Percentiles rank a stretch among this genome's conserved stretches.
These are phyloP conservation scores for Oryza coarctata DNA, from an alignment of 176 grass and related monocot genomes.

Conservation along the genomic window DNA sequence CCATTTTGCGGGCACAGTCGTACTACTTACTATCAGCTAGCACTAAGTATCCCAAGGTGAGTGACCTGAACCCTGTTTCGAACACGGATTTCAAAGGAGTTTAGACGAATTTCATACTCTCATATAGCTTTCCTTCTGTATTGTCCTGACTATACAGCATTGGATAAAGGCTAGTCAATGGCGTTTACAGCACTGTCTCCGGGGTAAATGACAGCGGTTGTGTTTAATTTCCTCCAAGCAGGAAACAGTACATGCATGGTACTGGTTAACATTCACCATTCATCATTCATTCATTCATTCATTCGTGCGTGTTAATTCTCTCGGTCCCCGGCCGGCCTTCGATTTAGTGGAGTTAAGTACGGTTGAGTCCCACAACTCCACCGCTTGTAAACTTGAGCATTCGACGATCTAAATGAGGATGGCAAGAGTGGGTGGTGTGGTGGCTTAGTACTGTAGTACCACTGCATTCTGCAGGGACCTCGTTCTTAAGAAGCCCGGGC, in stretches of 20 bases:
- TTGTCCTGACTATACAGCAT: background rate
- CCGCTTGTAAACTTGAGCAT: background rate
- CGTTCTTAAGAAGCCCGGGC: background rate
- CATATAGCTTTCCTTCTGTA: too few species aligned
- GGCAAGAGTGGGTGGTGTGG: background rate
- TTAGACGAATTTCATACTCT: too few species aligned
- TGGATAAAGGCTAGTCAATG: background rate
- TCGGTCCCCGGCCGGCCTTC: background rate
- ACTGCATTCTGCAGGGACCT: background rate
- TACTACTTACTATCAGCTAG: background rate
- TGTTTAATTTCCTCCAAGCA: background rate
- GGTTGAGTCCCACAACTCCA: too few species aligned
- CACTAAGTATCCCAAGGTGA: background rate
- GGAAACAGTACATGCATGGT: background rate
- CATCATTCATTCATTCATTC: too few species aligned
- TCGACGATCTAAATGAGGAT: background rate
- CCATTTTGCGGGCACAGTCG: background rate
- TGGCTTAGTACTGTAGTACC: background rate
- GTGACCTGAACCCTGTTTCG: too few species aligned
- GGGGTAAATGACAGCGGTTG: background rate
- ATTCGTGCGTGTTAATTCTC: background rate
- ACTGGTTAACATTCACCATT: background rate
- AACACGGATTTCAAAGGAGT: too few species aligned
- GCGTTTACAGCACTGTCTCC: background rate
- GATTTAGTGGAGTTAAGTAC: background rate